Evolutionary conservation across 2,329 filamentous ascomycete species (phyloP).

Genomic region (Albifimbria verrucaria): DNA sequence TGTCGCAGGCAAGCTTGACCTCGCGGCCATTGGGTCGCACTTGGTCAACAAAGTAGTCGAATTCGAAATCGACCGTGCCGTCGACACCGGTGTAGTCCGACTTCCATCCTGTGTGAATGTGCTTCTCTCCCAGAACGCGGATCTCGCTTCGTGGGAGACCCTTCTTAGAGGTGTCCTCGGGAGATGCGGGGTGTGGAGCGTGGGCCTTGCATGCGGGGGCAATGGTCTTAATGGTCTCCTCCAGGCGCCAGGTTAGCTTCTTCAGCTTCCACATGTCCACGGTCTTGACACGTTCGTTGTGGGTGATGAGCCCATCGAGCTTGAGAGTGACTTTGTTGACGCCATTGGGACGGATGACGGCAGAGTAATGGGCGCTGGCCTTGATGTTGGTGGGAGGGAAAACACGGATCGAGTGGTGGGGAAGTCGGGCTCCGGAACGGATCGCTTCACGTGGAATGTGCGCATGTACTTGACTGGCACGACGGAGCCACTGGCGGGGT

Average conservation of each 20-base stretch:
- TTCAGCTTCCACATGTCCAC: conserved; percentile 82
- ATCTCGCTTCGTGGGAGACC: conserved; percentile 71
- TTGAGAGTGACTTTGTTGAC: conserved; percentile 76
- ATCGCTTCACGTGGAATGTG: conserved; percentile 72
- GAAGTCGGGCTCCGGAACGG: conserved; percentile 70
- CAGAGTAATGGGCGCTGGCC: conserved; percentile 75
- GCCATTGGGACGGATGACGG: conserved; percentile 82
- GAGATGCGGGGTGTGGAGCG: conserved; percentile 44
- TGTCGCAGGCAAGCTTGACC: conserved; percentile 69
- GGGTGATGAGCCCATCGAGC: conserved; percentile 78
- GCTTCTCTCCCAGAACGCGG: conserved; percentile 74
- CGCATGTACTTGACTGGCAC: conserved; percentile 59
- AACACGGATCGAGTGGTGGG: conserved; percentile 87
- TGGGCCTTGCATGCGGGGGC: conserved; percentile 81
- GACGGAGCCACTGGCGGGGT: conserved; percentile 38
- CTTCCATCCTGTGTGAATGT: conserved; percentile 89
- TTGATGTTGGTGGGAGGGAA: conserved; percentile 96
- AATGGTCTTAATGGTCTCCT: conserved; percentile 78
- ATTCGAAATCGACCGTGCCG: conserved; percentile 71
- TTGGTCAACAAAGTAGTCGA: conserved; percentile 56
- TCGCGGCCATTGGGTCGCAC: conserved; percentile 44
- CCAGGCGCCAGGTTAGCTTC: conserved; percentile 89
- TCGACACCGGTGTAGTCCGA: conserved; percentile 53
- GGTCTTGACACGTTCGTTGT: conserved; percentile 65
- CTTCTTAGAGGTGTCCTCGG: conserved; percentile 43